Percentiles rank a stretch among this genome's conserved stretches.
These are phyloP conservation scores for Ceratocystis albifundus DNA, from an alignment of 2,329 filamentous ascomycete species.

Conservation along the genomic window DNA sequence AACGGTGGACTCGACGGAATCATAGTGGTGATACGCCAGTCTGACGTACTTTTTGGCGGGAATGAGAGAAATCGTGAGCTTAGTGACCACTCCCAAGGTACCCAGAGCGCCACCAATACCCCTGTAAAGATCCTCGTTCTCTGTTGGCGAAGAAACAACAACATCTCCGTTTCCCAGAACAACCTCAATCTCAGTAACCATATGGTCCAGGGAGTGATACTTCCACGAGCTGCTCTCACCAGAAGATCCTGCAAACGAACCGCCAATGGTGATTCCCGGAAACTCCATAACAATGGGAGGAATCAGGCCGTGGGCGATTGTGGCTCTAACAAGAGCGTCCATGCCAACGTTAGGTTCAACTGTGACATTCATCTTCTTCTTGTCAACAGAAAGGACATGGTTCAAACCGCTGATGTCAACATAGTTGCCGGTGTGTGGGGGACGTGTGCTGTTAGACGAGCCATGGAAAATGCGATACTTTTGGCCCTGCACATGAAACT, in stretches of 20 bases:
- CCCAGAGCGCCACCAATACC: constrained; percentile 56
- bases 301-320: constrained; percentile 44
- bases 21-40: constrained; percentile 43
- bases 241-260: constrained; percentile 54
- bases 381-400: constrained; percentile 51
- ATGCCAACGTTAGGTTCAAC: constrained; percentile 61
- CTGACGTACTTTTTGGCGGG: constrained; percentile 46
- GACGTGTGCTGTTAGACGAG: constrained; percentile 63
- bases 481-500: constrained; percentile 35
- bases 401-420: constrained; percentile 56
- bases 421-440: constrained; percentile 40
- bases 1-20: constrained; percentile 32
- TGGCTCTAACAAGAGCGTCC: constrained; percentile 49
- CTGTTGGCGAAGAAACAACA: constrained; percentile 38
- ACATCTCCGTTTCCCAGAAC: constrained; percentile 51
- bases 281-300: constrained; percentile 61
- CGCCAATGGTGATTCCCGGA: constrained; percentile 59
- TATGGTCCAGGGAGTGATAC: constrained; percentile 54
- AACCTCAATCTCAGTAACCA: constrained; percentile 51
- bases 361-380: constrained; percentile 42
- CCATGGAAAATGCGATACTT: constrained; percentile 69
- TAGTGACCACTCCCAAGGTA: constrained; percentile 54
- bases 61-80: constrained; percentile 49
- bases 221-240: constrained; percentile 59
- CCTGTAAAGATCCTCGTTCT: constrained; percentile 49